A percentile compares a stretch with the other conserved stretches of the same genome.
phyloP scores from a whole-genome alignment of 176 grass and related monocot species.

The Dendrocalamus sinicus region DNA sequence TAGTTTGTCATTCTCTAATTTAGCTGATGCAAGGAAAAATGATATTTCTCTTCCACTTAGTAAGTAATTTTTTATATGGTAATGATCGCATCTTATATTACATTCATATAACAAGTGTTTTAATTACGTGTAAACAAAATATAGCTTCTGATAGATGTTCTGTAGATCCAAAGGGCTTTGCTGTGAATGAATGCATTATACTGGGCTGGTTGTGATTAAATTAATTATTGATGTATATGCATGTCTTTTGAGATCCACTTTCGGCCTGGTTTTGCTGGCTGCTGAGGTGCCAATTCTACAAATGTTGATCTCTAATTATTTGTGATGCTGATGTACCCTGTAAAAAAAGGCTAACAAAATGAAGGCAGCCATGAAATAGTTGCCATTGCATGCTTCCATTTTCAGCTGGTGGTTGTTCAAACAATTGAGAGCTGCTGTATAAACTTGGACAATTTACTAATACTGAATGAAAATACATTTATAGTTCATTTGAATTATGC shows the following conservation, averaged over 20 bases:
- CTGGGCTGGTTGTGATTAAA: neutral
- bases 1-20: neutral
- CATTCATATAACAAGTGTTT: neutral
- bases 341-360: constrained; percentile 31
- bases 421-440: constrained; percentile 1
- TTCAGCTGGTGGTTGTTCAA: constrained; percentile 15
- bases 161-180: neutral
- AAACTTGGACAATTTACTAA: neutral
- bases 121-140: constrained; percentile 10
- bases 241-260: constrained; percentile 13
- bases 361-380: neutral
- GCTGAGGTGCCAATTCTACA: neutral
- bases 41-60: neutral
- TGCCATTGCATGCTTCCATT: constrained; percentile 30
- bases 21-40: constrained; percentile 1
- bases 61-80: neutral
- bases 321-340: neutral
- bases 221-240: neutral
- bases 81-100: neutral
- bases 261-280: neutral
- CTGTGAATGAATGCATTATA: neutral
- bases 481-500: neutral
- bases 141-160: neutral
- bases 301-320: constrained; percentile 9
- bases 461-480: neutral